Base-by-base conservation (phyloP, 768 basidiomycete genomes). In the Lactarius akahatsu region DNA sequence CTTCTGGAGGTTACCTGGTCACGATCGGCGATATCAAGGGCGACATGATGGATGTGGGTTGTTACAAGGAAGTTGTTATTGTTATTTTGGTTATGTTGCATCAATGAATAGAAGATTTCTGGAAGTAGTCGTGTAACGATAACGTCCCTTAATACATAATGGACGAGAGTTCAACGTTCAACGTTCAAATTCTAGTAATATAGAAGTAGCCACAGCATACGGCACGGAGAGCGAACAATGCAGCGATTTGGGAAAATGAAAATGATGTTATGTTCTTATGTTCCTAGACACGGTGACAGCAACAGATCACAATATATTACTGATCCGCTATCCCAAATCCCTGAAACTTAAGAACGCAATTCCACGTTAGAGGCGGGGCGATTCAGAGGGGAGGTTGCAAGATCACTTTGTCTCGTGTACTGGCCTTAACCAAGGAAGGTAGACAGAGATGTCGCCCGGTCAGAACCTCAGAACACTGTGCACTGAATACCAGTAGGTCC, bases 31-130 rank as follows among this genome's bases (percentile, higher is more conserved):
- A 36, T 36, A 36, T 36, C 36, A 36, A 36, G 36, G 36, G 36
- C 36, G 11, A 77, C 47, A 71, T 79, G 16, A 65, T 79, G 36
- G 69, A 72, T 64, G 67, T 23, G 76, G 73, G 3, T 60, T 67
- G 20, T 68, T 79, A 20, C 8, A 3, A 34, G 20, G n/a, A n/a
- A n/a, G n/a, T n/a, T n/a, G 0, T 32, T 32, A 7, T 32, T 32
- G 6, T 32, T n/a, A n/a, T n/a, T 32, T 32, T 32, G 6, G 30
- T 32, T 32, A 34, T 79, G 77, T 71, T 78, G 77, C 57, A 69
- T 72, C 6, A 78, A 79, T 59, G 76, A 76, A 59, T 78, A 40
- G 61, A 1, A 5, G 26, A 16, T 41, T 34, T 34, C 7, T 23
- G 20, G n/a, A 20, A 47, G 23, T 23, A 4, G 23, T 10, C 11